Percentiles rank a stretch among this genome's conserved stretches.
Evolutionary conservation across 2,329 filamentous ascomycete genomes (phyloP).

Genomic region (Lachnellula occidentalis): DNA sequence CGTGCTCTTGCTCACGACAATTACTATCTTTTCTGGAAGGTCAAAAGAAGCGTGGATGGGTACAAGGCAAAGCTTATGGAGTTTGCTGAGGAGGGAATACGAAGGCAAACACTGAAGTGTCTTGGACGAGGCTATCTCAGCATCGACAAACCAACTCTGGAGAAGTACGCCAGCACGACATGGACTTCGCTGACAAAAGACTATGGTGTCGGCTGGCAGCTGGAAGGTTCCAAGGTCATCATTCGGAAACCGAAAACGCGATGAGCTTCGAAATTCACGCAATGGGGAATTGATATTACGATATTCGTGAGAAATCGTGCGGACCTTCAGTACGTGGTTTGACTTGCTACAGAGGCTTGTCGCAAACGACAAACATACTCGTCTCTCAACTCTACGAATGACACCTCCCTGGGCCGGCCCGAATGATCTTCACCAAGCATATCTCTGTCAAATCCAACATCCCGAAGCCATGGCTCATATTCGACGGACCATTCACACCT

Average conservation of each 20-base stretch:
- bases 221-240: constrained; percentile 66
- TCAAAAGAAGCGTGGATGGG: constrained; percentile 69
- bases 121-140: constrained; percentile 76
- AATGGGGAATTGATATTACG: no score
- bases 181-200: constrained; percentile 67
- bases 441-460: neutral
- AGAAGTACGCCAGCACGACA: constrained; percentile 58
- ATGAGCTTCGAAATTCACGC: constrained; percentile 20
- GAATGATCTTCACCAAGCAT: neutral
- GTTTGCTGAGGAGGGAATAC: constrained; percentile 70
- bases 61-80: constrained; percentile 76
- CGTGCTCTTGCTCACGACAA: constrained; percentile 72
- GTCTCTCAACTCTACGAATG: no score
- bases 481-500: neutral
- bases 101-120: constrained; percentile 76
- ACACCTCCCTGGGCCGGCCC: neutral
- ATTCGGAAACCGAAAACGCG: constrained; percentile 58
- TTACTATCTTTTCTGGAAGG: constrained; percentile 71
- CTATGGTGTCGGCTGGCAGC: constrained; percentile 79
- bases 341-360: neutral
- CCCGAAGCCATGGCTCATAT: neutral
- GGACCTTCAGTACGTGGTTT: neutral
- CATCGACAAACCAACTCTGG: constrained; percentile 63
- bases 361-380: neutral
- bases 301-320: no score